phyloP scores from a whole-genome alignment of 257 asterid species.

The Scutellaria galericulata region DNA sequence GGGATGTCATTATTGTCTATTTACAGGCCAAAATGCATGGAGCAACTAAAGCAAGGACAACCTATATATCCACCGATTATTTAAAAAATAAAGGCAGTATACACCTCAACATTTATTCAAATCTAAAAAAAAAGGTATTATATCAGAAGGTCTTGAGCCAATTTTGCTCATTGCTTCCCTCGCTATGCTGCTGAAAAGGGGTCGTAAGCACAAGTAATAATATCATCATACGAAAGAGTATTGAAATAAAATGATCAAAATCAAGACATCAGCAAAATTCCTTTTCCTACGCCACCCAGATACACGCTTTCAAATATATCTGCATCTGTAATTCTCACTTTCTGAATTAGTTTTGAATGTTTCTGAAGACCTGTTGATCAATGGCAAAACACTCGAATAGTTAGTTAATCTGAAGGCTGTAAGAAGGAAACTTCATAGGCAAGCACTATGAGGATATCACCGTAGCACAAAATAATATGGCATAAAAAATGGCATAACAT shows the following conservation, averaged over 20 bases:
- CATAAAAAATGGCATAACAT: background rate
- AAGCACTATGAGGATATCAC: background rate
- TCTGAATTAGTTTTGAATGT: background rate
- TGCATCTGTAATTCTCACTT: constrained; percentile 12
- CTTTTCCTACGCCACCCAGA: background rate
- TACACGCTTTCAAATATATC: background rate
- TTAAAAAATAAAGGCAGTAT: background rate
- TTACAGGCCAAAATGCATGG: constrained; percentile 6
- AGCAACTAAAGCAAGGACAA: background rate
- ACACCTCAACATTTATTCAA: constrained; percentile 4
- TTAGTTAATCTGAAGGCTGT: background rate
- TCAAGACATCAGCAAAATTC: constrained; percentile 4
- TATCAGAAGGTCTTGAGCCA: background rate
- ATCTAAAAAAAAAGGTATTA: background rate
- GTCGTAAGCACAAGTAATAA: background rate
- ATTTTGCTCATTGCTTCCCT: constrained; percentile 12
- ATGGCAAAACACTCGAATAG: background rate
- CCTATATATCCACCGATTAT: constrained; percentile 18
- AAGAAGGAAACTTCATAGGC: background rate
- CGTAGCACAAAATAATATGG: background rate
- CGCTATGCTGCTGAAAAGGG: constrained; percentile 12
- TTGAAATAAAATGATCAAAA: background rate
- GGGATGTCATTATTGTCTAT: constrained; percentile 23
- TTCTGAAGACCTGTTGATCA: constrained; percentile 30
- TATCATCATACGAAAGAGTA: background rate